phyloP scores from a whole-genome alignment of 2,329 filamentous ascomycete genomes.

The Ceratocystis cacaofunesta region DNA sequence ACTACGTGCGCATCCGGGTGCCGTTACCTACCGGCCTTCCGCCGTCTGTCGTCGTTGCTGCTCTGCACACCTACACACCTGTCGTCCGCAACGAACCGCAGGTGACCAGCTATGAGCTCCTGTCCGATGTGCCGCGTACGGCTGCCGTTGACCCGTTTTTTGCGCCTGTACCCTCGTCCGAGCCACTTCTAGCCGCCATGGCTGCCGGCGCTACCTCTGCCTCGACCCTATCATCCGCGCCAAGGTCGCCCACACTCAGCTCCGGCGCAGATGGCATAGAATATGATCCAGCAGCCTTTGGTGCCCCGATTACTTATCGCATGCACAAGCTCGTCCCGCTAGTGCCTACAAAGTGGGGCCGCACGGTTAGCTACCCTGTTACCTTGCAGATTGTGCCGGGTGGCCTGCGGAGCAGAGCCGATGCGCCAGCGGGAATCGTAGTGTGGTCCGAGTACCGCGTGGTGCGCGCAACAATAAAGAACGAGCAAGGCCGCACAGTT shows the following conservation, averaged over 20 bases:
- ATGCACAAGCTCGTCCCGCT: conserved; percentile 25
- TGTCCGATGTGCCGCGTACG: conserved; percentile 23
- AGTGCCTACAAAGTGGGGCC: conserved; percentile 28
- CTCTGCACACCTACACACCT: conserved; percentile 28
- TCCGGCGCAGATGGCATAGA: background rate
- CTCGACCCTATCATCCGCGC: background rate
- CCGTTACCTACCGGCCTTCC: conserved; percentile 29
- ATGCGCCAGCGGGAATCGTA: conserved; percentile 30
- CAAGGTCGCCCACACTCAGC: conserved; percentile 23
- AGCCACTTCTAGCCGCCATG: background rate
- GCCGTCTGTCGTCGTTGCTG: conserved; percentile 26
- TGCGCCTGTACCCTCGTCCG: conserved; percentile 15
- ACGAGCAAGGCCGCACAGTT: background rate
- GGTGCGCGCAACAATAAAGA: background rate
- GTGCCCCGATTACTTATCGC: conserved; percentile 23
- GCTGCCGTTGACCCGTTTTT: conserved; percentile 31
- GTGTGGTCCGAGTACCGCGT: conserved; percentile 27
- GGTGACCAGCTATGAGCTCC: conserved; percentile 25
- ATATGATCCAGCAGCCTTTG: background rate
- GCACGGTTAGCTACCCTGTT: conserved; percentile 29
- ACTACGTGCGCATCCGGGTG: conserved; percentile 26
- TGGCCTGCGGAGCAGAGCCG: conserved; percentile 30
- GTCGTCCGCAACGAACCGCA: conserved; percentile 30
- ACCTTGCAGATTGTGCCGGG: conserved; percentile 30
- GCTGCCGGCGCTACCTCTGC: background rate